Evolutionary conservation across 139 green algal genomes (phyloP).

Genomic region (Chlorella sp.): DNA sequence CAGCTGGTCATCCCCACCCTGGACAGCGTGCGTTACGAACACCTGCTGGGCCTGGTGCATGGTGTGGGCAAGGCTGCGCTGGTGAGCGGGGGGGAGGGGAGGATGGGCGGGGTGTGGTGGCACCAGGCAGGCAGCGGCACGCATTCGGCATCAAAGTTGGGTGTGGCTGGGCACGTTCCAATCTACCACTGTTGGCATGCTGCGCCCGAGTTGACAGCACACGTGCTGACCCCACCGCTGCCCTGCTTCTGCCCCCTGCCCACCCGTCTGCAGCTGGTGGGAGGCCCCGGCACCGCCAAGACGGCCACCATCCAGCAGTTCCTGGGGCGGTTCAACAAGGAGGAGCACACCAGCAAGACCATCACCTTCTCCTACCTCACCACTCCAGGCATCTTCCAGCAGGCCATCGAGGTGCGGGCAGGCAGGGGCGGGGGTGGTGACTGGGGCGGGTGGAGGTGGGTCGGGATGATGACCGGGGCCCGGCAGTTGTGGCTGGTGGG

Average conservation of each 20-base stretch:
- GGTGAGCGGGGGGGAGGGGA: background rate
- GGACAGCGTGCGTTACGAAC: slow-evolving; percentile 86
- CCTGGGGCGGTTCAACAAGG: slow-evolving; percentile 72
- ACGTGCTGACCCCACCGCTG: too few relatives aligned
- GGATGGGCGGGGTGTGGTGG: too few relatives aligned
- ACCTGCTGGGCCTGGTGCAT: slow-evolving; percentile 81
- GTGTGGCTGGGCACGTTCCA: too few relatives aligned
- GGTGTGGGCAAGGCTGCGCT: slow-evolving; percentile 61
- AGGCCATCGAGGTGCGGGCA: slow-evolving; percentile 46
- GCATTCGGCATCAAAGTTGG: too few relatives aligned
- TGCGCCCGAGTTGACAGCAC: too few relatives aligned
- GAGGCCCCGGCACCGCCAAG: slow-evolving; percentile 93
- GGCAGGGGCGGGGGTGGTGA: background rate
- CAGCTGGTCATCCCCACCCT: slow-evolving; percentile 93
- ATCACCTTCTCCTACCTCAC: slow-evolving; percentile 96
- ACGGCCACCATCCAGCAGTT: slow-evolving; percentile 88
- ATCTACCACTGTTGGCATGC: too few relatives aligned
- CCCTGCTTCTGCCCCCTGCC: background rate
- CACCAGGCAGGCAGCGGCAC: too few relatives aligned
- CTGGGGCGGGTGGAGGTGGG: background rate
- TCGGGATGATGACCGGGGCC: too few relatives aligned
- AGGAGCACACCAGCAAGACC: slow-evolving; percentile 78
- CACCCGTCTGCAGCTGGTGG: slow-evolving; percentile 70
- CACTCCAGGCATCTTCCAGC: slow-evolving; percentile 93
- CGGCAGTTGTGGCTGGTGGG: too few relatives aligned